Percentiles rank a stretch among this genome's conserved stretches.
Conservation (phyloP, 345 rosid genomes). For the Eucalyptus pumila region DNA sequence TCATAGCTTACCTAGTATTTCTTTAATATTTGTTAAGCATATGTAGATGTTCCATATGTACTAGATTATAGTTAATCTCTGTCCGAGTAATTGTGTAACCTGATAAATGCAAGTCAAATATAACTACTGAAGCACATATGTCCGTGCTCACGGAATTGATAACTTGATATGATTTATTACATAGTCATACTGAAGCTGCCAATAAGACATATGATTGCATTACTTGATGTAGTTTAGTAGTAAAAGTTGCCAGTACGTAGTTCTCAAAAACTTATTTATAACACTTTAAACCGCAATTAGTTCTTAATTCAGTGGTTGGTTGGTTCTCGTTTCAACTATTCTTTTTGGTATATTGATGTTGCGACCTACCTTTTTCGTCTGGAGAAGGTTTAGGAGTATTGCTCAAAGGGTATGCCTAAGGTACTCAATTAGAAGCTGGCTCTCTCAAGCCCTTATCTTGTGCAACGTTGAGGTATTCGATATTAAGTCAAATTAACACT, state of each 20-base stretch:
- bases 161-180: no score
- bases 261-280: not conserved
- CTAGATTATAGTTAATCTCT: no score
- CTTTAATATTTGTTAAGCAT: not conserved
- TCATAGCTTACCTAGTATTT: no score
- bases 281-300: not conserved
- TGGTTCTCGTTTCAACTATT: not conserved
- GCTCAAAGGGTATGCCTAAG: no score
- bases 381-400: no score
- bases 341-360: no score
- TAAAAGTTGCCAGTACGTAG: not conserved
- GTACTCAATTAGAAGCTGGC: rapidly evolving
- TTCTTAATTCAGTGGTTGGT: not conserved
- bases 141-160: no score
- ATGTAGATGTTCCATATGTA: not conserved
- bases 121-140: not conserved
- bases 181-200: no score
- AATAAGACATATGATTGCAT: not conserved
- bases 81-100: not conserved
- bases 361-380: no score
- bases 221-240: not conserved
- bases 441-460: no score
- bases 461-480: no score
- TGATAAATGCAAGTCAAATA: not conserved
- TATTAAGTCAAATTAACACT: no score